phyloP scores from a whole-genome alignment of 2,329 filamentous ascomycete genomes.

The Trichoderma sp. region DNA sequence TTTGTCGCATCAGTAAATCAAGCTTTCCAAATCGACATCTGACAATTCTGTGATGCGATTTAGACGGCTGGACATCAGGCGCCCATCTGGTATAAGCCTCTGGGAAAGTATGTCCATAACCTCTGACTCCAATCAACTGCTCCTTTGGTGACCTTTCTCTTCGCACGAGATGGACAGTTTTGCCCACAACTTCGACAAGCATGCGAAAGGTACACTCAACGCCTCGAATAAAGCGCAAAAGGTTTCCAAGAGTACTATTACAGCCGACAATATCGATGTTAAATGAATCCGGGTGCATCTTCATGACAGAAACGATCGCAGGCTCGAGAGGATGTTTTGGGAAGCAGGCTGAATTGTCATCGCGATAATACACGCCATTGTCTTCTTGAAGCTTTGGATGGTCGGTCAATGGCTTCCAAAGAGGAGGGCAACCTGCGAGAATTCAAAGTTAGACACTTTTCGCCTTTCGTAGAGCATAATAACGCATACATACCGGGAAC shows the following conservation, averaged over 20 bases:
- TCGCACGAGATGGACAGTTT: constrained; percentile 64
- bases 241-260: constrained; percentile 60
- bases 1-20: constrained; percentile 34
- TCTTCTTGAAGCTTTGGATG: constrained; percentile 43
- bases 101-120: constrained; percentile 68
- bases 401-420: constrained; percentile 39
- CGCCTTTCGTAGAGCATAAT: not conserved
- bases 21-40: constrained; percentile 55
- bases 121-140: constrained; percentile 54
- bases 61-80: constrained; percentile 52
- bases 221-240: constrained; percentile 57
- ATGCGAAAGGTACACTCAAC: constrained; percentile 57
- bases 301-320: constrained; percentile 45
- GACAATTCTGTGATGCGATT: constrained; percentile 64
- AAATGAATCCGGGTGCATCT: constrained; percentile 28
- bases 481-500: constrained; percentile 41
- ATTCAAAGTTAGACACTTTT: not conserved
- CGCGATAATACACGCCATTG: constrained; percentile 52
- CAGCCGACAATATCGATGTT: constrained; percentile 50
- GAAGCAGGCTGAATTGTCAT: constrained; percentile 55
- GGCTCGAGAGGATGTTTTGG: constrained; percentile 55
- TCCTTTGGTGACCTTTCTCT: constrained; percentile 62
- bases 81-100: constrained; percentile 68
- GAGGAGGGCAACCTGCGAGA: constrained; percentile 34
- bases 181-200: constrained; percentile 55